Percentiles rank a stretch among this genome's conserved stretches.
Conservation (phyloP, 768 basidiomycete species). For the Trametes cinnabarina region DNA sequence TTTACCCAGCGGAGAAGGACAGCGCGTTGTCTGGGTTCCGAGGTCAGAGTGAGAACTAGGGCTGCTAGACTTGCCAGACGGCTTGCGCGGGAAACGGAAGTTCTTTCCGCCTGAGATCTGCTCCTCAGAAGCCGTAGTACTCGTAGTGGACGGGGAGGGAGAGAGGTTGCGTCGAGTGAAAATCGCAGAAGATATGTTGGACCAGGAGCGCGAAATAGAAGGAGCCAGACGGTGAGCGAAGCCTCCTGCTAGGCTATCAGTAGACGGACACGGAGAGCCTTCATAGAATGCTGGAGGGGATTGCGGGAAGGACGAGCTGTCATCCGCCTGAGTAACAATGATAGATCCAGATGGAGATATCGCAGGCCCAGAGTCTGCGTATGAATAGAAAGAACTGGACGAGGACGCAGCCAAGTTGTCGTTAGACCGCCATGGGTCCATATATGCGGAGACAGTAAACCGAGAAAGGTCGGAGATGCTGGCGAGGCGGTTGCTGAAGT, state of each 20-base stretch:
- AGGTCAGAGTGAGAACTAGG: background rate
- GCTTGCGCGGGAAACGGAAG: constrained; percentile 8
- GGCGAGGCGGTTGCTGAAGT: constrained; percentile 20
- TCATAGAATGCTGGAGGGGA: background rate
- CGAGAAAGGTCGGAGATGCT: constrained; percentile 13
- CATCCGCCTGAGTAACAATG: background rate
- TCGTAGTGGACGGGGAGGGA: constrained; percentile 10
- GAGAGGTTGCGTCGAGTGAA: constrained; percentile 2
- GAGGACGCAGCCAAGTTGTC: background rate
- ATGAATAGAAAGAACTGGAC: background rate
- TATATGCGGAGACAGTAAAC: constrained; percentile 19
- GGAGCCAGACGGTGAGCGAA: background rate
- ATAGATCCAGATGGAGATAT: constrained; percentile 3
- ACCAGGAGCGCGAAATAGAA: constrained; percentile 1
- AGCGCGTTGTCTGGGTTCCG: background rate
- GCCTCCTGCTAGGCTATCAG: background rate
- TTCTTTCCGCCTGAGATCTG: background rate
- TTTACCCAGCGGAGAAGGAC: background rate
- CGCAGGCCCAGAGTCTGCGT: background rate
- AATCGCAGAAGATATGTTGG: constrained; percentile 2
- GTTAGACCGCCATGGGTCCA: constrained; percentile 1
- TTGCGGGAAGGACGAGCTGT: background rate
- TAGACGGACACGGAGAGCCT: background rate
- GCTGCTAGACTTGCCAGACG: background rate
- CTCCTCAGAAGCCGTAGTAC: background rate